These are phyloP conservation scores for Neurospora sublineolata DNA, from an alignment of 495 filamentous ascomycete genomes.

Conservation along the genomic window DNA sequence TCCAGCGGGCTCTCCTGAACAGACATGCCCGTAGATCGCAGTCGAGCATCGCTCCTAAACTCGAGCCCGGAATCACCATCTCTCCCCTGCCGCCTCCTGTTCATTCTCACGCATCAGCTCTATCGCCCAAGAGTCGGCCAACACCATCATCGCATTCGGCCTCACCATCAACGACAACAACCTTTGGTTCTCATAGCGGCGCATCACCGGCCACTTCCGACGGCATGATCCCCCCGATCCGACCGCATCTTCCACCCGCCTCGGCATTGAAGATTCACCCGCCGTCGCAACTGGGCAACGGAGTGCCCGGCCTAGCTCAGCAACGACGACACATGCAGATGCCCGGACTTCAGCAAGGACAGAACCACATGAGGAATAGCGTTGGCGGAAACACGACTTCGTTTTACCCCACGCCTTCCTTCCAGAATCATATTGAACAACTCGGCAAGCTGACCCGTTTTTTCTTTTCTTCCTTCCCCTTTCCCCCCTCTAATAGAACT, in stretches of 20 bases:
- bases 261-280: slow-evolving; percentile 29
- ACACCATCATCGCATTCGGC: slow-evolving; percentile 74
- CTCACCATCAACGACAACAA: slow-evolving; percentile 65
- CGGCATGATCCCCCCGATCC: slow-evolving; percentile 27
- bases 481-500: slow-evolving; percentile 48
- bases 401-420: slow-evolving; percentile 68
- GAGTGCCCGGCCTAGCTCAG: slow-evolving; percentile 37
- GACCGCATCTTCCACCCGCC: slow-evolving; percentile 31
- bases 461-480: slow-evolving; percentile 35
- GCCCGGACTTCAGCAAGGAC: slow-evolving; percentile 24
- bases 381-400: slow-evolving; percentile 23
- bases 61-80: slow-evolving; percentile 45
- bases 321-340: slow-evolving; percentile 31
- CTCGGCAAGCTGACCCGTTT: slow-evolving; percentile 79
- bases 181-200: slow-evolving; percentile 58
- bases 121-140: slow-evolving; percentile 55
- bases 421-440: slow-evolving; percentile 92
- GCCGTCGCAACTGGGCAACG: slow-evolving; percentile 14
- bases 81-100: slow-evolving; percentile 41
- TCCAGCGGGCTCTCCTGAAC: slow-evolving; percentile 63
- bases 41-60: slow-evolving; percentile 60
- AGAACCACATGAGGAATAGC: slow-evolving; percentile 22
- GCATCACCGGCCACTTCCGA: slow-evolving; percentile 57
- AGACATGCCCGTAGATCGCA: slow-evolving; percentile 57
- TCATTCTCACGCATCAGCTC: slow-evolving; percentile 35